Evolutionary conservation across 2,329 filamentous ascomycete species (phyloP).

Genomic region (Nigrospora sphaerica): DNA sequence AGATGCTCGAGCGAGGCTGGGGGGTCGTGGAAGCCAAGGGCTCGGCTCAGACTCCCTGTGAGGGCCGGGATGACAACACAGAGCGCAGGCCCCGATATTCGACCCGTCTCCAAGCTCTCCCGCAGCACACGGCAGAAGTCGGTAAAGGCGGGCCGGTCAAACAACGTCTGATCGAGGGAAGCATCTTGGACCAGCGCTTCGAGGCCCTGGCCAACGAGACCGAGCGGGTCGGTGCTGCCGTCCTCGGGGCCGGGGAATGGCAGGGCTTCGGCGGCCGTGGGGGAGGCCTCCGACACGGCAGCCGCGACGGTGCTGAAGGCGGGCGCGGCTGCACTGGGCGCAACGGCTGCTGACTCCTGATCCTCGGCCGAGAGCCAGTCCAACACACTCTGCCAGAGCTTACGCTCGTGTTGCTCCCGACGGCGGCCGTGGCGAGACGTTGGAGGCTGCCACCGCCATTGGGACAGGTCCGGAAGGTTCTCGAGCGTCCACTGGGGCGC

Average conservation of each 20-base stretch:
- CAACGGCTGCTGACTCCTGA: neutral
- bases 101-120: neutral
- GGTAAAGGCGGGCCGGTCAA: neutral
- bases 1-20: constrained; percentile 1
- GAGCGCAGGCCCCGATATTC: neutral
- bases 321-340: neutral
- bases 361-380: constrained; percentile 3
- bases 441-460: constrained; percentile 48
- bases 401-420: neutral
- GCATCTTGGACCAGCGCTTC: neutral
- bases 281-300: too few species aligned
- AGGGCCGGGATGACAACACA: neutral
- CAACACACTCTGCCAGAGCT: neutral
- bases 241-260: too few species aligned
- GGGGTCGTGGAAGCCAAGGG: neutral
- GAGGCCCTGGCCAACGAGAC: neutral
- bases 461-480: constrained; percentile 32
- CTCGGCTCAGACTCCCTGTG: neutral
- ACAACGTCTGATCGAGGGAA: neutral
- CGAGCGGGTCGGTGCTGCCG: too few species aligned
- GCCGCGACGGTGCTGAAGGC: neutral
- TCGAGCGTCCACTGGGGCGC: constrained; percentile 39
- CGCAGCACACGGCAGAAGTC: neutral
- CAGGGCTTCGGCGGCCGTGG: too few species aligned
- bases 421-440: constrained; percentile 11